phyloP scores from a whole-genome alignment of 805 yeast species.

The Schizosaccharomyces lindneri region DNA sequence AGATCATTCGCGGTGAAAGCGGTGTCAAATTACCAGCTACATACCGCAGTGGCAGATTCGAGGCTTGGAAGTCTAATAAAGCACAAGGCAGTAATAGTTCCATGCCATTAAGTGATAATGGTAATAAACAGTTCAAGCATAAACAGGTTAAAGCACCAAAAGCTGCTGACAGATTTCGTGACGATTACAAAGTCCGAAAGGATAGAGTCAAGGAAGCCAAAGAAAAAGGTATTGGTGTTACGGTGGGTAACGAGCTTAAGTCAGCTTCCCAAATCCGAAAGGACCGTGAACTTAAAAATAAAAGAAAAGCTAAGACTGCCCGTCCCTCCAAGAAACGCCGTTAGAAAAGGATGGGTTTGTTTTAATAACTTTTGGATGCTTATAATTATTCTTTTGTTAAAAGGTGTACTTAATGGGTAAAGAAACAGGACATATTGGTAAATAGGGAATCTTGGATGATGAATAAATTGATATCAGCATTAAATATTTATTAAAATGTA shows the following conservation, averaged over 20 bases:
- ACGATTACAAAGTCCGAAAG: constrained; percentile 61
- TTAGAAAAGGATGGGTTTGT: neutral
- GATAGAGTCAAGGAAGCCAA: constrained; percentile 58
- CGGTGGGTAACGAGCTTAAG: constrained; percentile 42
- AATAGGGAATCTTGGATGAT: no score
- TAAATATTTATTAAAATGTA: no score
- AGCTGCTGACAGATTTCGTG: constrained; percentile 73
- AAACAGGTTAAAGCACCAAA: constrained; percentile 57
- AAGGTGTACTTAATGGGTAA: neutral
- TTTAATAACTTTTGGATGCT: neutral
- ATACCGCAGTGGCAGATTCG: constrained; percentile 72
- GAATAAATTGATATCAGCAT: no score
- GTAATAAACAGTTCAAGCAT: constrained; percentile 32
- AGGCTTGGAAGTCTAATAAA: constrained; percentile 49
- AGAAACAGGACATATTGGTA: neutral
- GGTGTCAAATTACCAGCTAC: constrained; percentile 85
- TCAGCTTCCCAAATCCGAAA: constrained; percentile 58
- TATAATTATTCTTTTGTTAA: neutral
- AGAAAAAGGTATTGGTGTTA: constrained; percentile 46
- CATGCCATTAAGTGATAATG: constrained; percentile 2
- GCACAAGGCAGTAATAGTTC: constrained; percentile 11
- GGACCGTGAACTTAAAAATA: constrained; percentile 40
- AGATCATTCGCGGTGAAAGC: constrained; percentile 79
- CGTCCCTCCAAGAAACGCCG: constrained; percentile 30
- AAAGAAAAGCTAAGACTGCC: constrained; percentile 62